Percentiles rank a stretch among this genome's conserved stretches.
Evolutionary conservation across 495 filamentous ascomycete species (phyloP).

Genomic region (Penicillium manginii): DNA sequence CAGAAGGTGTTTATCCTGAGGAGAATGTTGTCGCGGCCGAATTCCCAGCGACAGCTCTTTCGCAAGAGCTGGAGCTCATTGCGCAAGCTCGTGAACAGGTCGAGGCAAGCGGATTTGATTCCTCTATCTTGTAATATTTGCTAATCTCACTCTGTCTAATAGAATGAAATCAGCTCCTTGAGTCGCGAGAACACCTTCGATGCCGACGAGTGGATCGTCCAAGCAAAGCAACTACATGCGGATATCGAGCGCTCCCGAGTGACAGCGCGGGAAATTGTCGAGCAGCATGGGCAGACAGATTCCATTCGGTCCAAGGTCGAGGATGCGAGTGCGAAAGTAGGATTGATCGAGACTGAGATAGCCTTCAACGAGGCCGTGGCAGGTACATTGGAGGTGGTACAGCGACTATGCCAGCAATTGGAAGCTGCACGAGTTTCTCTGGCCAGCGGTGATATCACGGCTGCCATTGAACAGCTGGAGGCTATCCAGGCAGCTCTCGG

Average conservation of each 20-base stretch:
- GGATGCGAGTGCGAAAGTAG: conserved; percentile 70
- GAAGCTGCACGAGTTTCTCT: conserved; percentile 52
- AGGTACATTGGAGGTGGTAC: conserved; percentile 63
- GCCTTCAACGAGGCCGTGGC: conserved; percentile 73
- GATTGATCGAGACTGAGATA: conserved; percentile 73
- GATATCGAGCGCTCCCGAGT: conserved; percentile 76
- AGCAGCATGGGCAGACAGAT: conserved; percentile 67
- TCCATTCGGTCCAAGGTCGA: conserved; percentile 60
- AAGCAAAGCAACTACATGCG: conserved; percentile 79
- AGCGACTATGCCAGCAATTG: conserved; percentile 42
- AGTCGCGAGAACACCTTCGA: conserved; percentile 76
- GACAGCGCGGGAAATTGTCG: conserved; percentile 74
- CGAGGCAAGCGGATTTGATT: conserved; percentile 57
- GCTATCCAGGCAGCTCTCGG: conserved; percentile 51
- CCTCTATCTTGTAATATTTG: background rate
- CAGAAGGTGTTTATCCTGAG: conserved; percentile 74
- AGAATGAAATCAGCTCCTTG: conserved; percentile 71
- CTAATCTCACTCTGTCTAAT: background rate
- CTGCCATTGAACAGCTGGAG: conserved; percentile 60
- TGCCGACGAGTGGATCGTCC: conserved; percentile 80
- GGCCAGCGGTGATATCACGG: conserved; percentile 52
- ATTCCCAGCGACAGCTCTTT: conserved; percentile 60
- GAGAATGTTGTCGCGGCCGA: conserved; percentile 69
- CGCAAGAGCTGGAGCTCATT: conserved; percentile 66
- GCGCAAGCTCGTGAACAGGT: conserved; percentile 66